These are phyloP conservation scores for Leccinum subgranulosum DNA, from an alignment of 768 basidiomycete genomes.

Conservation along the genomic window DNA sequence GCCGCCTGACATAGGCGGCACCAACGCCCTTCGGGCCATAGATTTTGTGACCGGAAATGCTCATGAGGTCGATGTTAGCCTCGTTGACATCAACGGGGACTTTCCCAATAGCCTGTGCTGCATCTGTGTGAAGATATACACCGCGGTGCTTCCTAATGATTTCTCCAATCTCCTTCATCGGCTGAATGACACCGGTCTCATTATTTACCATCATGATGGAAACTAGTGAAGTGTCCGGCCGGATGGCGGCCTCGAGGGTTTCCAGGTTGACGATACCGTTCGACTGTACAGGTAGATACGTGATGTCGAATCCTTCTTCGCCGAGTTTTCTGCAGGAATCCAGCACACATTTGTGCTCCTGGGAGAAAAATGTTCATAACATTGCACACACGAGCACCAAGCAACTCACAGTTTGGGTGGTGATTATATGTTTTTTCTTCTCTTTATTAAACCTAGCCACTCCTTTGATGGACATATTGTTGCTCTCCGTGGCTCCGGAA, in stretches of 20 bases:
- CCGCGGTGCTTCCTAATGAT: conserved; percentile 84
- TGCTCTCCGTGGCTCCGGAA: conserved; percentile 95
- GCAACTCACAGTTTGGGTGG: conserved; percentile 79
- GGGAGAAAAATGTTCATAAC: conserved; percentile 5
- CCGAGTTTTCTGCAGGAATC: conserved; percentile 95
- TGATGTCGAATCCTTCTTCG: conserved; percentile 97
- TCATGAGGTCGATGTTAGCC: conserved; percentile 93
- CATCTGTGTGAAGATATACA: conserved; percentile 95
- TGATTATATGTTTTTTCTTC: conserved; percentile 91
- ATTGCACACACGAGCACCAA: background rate
- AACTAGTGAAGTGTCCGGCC: conserved; percentile 90
- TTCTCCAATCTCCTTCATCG: conserved; percentile 90
- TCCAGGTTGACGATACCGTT: conserved; percentile 82
- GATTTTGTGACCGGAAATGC: conserved; percentile 95
- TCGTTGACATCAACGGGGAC: conserved; percentile 91
- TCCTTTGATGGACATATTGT: conserved; percentile 97
- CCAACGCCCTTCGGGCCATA: conserved; percentile 98
- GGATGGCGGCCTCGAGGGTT: conserved; percentile 81
- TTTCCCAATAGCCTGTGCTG: conserved; percentile 93
- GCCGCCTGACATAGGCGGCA: conserved; percentile 87
- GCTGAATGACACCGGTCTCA: conserved; percentile 98
- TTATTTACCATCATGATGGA: conserved; percentile 99
- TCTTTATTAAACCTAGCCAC: conserved; percentile 94
- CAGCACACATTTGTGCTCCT: conserved; percentile 99
- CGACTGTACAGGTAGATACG: conserved; percentile 90